Base-by-base conservation (phyloP, 805 yeast species). In the Lipomyces anomalus region DNA sequence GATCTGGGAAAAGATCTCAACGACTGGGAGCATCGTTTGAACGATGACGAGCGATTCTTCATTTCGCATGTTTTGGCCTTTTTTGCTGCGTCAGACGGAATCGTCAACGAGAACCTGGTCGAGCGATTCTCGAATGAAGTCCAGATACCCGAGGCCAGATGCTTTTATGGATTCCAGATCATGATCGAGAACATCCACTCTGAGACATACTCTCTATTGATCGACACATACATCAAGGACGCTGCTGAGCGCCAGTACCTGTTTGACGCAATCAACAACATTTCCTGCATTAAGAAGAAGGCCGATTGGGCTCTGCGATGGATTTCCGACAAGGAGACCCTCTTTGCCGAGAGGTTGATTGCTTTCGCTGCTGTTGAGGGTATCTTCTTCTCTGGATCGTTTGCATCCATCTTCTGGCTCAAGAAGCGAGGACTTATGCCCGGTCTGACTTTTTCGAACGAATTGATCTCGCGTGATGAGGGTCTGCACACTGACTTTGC, bases 321-420 rank as follows among this genome's bases (percentile, higher is more conserved):
- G 98, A 90, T 90, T 64, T 72, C 78, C 50, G 96, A 89, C 63
- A 75, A 80, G 33, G 82, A 83, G 48, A 95, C 96, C 16, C 74
- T 88, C 57, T 90, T 87, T 61, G 97, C 82, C 60, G 97, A 90
- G 76, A 83, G 98, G 67, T 78, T 90, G 61, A 94, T 92, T 52
- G 98, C 98, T 17, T 90, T 92, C 64, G 97, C 97, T 53, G 97
- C 98, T 52, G 95, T 90, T 50, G 98, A 90, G 73, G 98, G 98
- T 73, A 86, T 92, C 54, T 90, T 90, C 81, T 90, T 90, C 77
- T 84, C 95, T 38, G 98, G 98, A 55, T 92, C 97, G 2, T 90
- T 90, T 66, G 98, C 98, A 41, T 88, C 97, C 43, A 88, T 90
- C 65, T 90, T 90, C 75, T 90, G 98, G 98, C 80, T 90, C 64